These are phyloP conservation scores for Fraxinus excelsior DNA, from an alignment of 257 asterid species.

Conservation along the genomic window DNA sequence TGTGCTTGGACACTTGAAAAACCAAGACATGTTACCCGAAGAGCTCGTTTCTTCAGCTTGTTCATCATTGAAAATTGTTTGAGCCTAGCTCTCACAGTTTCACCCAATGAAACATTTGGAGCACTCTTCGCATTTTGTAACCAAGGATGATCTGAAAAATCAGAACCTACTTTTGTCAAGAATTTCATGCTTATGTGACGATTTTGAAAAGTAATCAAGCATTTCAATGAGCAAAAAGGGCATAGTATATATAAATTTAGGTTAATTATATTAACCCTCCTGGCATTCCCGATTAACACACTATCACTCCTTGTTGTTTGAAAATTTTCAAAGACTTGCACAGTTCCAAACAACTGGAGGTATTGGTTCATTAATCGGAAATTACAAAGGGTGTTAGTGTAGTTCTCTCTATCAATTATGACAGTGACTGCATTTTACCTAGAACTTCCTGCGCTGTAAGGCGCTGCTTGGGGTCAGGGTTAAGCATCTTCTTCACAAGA, in stretches of 20 bases:
- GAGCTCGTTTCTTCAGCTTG: constrained; percentile 56
- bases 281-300: background rate
- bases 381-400: background rate
- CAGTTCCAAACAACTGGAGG: background rate
- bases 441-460: constrained; percentile 53
- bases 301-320: background rate
- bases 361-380: background rate
- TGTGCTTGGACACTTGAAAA: background rate
- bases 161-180: background rate
- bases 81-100: constrained; percentile 52
- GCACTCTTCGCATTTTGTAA: constrained; percentile 51
- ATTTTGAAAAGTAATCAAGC: background rate
- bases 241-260: background rate
- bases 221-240: background rate
- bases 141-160: constrained; percentile 53
- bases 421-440: constrained; percentile 26
- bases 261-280: background rate
- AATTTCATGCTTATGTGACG: background rate
- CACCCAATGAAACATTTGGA: constrained; percentile 52
- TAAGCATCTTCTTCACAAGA: constrained; percentile 52
- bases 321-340: background rate
- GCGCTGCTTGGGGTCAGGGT: constrained; percentile 51
- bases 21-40: constrained; percentile 37
- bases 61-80: constrained; percentile 54
- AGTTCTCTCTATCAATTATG: background rate